Base-by-base conservation (phyloP, 306 rosid genomes). In the Fagus crenata region DNA sequence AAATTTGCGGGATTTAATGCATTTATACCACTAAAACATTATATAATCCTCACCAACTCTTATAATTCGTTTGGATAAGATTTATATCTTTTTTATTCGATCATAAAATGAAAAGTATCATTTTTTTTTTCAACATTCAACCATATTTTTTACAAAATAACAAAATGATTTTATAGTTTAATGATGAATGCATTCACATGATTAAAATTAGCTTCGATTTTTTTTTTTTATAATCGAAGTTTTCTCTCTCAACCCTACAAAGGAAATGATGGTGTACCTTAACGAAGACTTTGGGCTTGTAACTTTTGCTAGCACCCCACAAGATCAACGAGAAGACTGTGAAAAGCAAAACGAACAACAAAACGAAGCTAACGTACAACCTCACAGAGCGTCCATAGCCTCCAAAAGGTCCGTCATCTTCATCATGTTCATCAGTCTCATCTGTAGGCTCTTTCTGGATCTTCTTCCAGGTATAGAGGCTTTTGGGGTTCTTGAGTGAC, bases 281-380 rank as follows among this genome's bases (percentile, higher is more conserved):
- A 7, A 95, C 81, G 2, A 51, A 4, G 76, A 92, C 72, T 7
- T 58, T 60, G 3, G 98, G 98, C 67, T 56, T 69, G 84, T 85
- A 92, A 69, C 84, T 84, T 85, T 83, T 95, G 83, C 96, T 92
- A n/a, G 97, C 93, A 4, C 92, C 97, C 97, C 98, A 95, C 4
- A 95, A 92, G 12, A 92, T 90, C 53, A 95, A 22, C 0, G 96
- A 88, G 79, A 95, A 95, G 5, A 71, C 22, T 0, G 94, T 72
- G 81, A 95, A 92, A 7, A 95, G 89, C 4, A 78, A 2, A 0
- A 87, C 64, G 49, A 95, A 95, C 31, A 89, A 71, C 22, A 95
- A 36, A 67, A 82, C 80, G 79, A 95, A 86, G 61, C 86, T 72
- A 1, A 90, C 53, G 83, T 83, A 90, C 35, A 92, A 4, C 2